Evolutionary conservation across 2,329 filamentous ascomycete genomes (phyloP).

Genomic region (Penicillium brevicompactum): DNA sequence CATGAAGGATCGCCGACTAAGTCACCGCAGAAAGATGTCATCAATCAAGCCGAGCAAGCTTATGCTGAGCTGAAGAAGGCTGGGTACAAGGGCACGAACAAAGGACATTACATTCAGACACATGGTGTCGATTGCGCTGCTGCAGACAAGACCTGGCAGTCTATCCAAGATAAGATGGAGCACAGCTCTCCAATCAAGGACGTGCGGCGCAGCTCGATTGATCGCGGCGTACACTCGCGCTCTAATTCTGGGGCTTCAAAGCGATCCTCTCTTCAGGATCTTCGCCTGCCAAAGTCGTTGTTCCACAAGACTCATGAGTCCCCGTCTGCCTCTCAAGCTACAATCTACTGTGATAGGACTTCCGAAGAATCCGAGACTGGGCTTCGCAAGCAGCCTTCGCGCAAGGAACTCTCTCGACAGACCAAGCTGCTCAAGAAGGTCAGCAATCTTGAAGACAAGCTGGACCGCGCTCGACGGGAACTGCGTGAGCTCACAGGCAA

Average conservation of each 20-base stretch:
- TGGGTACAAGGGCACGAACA: conserved; percentile 49
- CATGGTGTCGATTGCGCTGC: conserved; percentile 20
- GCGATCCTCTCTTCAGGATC: conserved; percentile 37
- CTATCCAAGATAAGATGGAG: conserved; percentile 36
- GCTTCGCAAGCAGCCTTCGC: conserved; percentile 54
- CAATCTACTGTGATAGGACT: conserved; percentile 15
- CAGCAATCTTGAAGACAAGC: conserved; percentile 61
- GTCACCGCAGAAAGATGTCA: conserved; percentile 44
- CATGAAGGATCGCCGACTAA: conserved; percentile 34
- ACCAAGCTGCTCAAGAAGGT: conserved; percentile 61
- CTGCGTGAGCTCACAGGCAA: conserved; percentile 53
- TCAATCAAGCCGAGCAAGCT: conserved; percentile 52
- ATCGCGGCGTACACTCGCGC: conserved; percentile 9
- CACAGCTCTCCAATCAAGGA: conserved; percentile 18
- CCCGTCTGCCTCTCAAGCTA: conserved; percentile 23
- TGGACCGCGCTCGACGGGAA: conserved; percentile 58
- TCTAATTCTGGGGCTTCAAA: conserved; percentile 30
- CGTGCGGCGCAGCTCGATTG: conserved; percentile 17
- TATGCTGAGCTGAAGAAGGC: conserved; percentile 58
- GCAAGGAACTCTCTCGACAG: conserved; percentile 60
- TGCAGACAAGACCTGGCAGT: conserved; percentile 39
- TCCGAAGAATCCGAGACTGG: conserved; percentile 30
- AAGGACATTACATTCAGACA: conserved; percentile 33
- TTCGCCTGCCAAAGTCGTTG: conserved; percentile 37
- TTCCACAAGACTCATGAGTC: conserved; percentile 33